Conservation (phyloP, 345 rosid species). For the Eutrema yunnanense region DNA sequence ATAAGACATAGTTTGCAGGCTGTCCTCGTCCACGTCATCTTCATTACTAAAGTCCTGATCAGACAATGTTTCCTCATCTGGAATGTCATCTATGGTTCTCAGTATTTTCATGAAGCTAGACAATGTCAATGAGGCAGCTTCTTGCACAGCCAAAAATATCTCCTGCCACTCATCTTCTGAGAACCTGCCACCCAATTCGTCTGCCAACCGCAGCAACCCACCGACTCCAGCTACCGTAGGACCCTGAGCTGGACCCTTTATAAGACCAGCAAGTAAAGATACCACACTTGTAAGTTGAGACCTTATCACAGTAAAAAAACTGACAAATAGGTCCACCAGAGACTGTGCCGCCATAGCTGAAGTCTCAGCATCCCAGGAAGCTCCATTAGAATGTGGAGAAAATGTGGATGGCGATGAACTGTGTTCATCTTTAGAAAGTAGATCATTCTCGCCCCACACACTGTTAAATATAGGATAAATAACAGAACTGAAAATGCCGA, state of each 20-base stretch:
- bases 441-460: slow-evolving; percentile 39
- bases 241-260: slow-evolving; percentile 72
- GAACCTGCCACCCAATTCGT: slow-evolving; percentile 58
- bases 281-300: slow-evolving; percentile 60
- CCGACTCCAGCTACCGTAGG: slow-evolving; percentile 76
- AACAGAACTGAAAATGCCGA: slow-evolving; percentile 48
- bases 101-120: slow-evolving; percentile 68
- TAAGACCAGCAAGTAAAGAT: slow-evolving; percentile 56
- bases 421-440: slow-evolving; percentile 37
- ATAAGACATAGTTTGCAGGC: slow-evolving; percentile 66
- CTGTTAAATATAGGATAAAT: slow-evolving; percentile 61
- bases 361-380: slow-evolving; percentile 77
- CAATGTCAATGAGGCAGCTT: slow-evolving; percentile 55
- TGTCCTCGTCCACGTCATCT: slow-evolving; percentile 64
- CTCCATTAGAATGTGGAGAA: slow-evolving; percentile 43
- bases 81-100: slow-evolving; percentile 59
- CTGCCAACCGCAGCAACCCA: slow-evolving; percentile 54
- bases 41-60: slow-evolving; percentile 52
- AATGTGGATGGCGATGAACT: slow-evolving; percentile 30
- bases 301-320: slow-evolving; percentile 52
- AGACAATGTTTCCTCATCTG: slow-evolving; percentile 51
- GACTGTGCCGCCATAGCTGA: slow-evolving; percentile 60
- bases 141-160: slow-evolving; percentile 59
- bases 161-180: slow-evolving; percentile 73
- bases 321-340: slow-evolving; percentile 69